Percentiles rank a stretch among this genome's conserved stretches.
Evolutionary conservation across 176 grass and related monocot species (phyloP).

Genomic region (Aegilops umbellulata): DNA sequence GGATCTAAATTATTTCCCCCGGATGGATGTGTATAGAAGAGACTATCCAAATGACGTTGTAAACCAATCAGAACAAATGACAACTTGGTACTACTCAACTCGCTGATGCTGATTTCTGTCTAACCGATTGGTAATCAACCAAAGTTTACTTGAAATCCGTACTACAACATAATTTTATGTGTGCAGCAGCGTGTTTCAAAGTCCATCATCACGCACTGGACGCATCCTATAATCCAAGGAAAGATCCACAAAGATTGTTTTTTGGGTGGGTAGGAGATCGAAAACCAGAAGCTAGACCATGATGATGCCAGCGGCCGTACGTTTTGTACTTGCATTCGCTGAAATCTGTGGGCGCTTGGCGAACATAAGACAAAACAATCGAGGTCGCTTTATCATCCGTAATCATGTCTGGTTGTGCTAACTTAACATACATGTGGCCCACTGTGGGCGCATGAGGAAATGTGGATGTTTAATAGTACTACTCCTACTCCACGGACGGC

Average conservation of each 20-base stretch:
- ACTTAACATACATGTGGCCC: too few relatives aligned
- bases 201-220: background rate
- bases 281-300: background rate
- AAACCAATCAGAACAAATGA: background rate
- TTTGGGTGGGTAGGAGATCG: background rate
- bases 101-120: background rate
- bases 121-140: background rate
- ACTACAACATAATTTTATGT: background rate
- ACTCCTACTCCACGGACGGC: background rate
- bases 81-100: too few relatives aligned
- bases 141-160: background rate
- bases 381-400: background rate
- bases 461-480: too few relatives aligned
- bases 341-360: conserved; percentile 10
- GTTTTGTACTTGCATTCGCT: conserved; percentile 11
- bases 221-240: background rate
- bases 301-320: background rate
- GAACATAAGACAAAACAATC: background rate
- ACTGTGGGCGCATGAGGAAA: too few relatives aligned
- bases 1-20: too few relatives aligned
- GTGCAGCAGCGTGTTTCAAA: background rate
- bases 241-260: background rate
- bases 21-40: too few relatives aligned
- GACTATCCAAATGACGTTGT: background rate
- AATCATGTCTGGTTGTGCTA: background rate